These are phyloP conservation scores for Capillidium rhysosporum DNA, from an alignment of 371 early-diverging fungal species.

Conservation along the genomic window DNA sequence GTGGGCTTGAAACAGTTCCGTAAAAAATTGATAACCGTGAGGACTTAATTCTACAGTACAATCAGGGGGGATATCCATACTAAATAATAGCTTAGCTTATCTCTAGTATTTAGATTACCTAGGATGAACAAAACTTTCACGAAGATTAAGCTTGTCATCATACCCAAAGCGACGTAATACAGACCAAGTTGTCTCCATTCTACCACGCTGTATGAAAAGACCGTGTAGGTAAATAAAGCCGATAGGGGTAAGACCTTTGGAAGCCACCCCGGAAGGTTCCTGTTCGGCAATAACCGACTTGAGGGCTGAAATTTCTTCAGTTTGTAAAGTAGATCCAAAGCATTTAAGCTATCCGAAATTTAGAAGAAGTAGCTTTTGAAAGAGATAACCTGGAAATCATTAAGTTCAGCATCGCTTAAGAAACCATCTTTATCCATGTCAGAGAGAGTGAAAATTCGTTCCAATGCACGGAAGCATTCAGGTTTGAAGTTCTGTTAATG, in stretches of 20 bases:
- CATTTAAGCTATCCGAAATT: conserved; percentile 49
- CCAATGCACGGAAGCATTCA: conserved; percentile 72
- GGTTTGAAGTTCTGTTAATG: conserved; percentile 43
- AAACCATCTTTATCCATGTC: conserved; percentile 82
- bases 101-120: not conserved
- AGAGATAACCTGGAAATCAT: conserved; percentile 71
- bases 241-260: conserved; percentile 58
- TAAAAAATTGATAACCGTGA: conserved; percentile 85
- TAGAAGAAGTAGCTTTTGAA: not conserved
- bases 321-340: conserved; percentile 82
- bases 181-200: conserved; percentile 94
- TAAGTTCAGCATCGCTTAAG: conserved; percentile 79
- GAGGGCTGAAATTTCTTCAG: conserved; percentile 84
- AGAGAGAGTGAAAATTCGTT: conserved; percentile 82
- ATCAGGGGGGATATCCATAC: conserved; percentile 69
- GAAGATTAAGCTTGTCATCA: conserved; percentile 70
- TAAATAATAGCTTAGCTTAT: conserved; percentile 11
- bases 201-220: conserved; percentile 86
- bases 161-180: conserved; percentile 90
- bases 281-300: conserved; percentile 79
- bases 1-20: conserved; percentile 76
- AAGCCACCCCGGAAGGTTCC: conserved; percentile 68
- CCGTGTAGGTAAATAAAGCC: conserved; percentile 86
- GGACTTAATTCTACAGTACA: conserved; percentile 85
- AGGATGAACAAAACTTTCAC: conserved; percentile 46